Base-by-base conservation (phyloP, 164 flowering plant genomes). In the Stephania yunnanensis region DNA sequence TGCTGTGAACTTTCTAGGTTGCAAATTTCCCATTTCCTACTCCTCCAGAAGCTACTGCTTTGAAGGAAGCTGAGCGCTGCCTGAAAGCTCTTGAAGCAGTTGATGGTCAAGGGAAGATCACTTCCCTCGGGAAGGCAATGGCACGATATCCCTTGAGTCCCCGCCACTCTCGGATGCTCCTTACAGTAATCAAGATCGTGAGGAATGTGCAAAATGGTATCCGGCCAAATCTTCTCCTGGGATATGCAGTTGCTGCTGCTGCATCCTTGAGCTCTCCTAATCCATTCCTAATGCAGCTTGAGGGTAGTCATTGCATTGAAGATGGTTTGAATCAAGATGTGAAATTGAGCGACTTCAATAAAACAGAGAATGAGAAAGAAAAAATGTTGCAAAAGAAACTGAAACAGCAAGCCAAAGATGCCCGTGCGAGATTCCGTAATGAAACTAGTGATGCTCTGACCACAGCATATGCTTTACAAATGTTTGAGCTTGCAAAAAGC, bases 161-260 rank as follows among this genome's bases (percentile, higher is more conserved):
- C 66, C 97, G 97, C 52, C 99, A 95, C 83, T 92, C 99, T 30
- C 85, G 98, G 71, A 92, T 95, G 97, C 94, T 95, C 75, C 90
- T 95, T 69, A 91, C 97, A 1, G 91, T 91, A 80, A 87, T 93
- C 66, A 88, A 91, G 73, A 83, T 87, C 29, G 87, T 88, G 89
- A 85, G 70, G 70, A 80, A 81, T 46, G 79, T 70, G 71, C 85
- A 78, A 53, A 79, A 63, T 53, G 83, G 81, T 81, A 74, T 78
- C 46, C 86, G 91, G 46, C 84, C 90, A 74, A 87, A 87, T 82
- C 81, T 91, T 55, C 90, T 94, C 73, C 80, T 94, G n/a, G 95
- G 88, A 69, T 94, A 90, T 78, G 88, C 95, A 10, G 85, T 94
- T 79, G 93, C 98, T 53, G 87, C 92, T 17, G 97, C 97, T 42